These are phyloP conservation scores for Lithocarpus polystachyus DNA, from an alignment of 306 rosid genomes.

Conservation along the genomic window DNA sequence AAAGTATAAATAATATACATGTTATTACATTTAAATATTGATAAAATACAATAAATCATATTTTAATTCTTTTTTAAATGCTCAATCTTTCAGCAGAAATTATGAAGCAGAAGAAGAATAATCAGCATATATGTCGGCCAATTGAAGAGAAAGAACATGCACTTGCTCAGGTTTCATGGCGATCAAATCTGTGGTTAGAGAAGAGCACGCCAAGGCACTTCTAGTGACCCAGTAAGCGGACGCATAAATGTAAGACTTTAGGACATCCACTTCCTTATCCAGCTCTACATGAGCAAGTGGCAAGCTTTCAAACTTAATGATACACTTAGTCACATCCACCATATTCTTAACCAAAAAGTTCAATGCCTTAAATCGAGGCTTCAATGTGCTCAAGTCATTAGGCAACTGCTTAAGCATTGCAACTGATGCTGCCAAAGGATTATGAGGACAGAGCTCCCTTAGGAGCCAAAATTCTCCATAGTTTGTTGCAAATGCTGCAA, in stretches of 20 bases:
- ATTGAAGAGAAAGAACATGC: conserved; percentile 54
- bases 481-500: conserved; percentile 54
- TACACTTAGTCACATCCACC: conserved; percentile 51
- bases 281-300: conserved; percentile 31
- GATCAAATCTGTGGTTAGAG: conserved; percentile 37
- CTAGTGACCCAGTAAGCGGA: conserved; percentile 62
- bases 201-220: conserved; percentile 51
- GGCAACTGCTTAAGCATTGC: conserved; percentile 46
- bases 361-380: conserved; percentile 41
- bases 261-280: conserved; percentile 17
- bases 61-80: neutral
- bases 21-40: neutral
- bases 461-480: conserved; percentile 58
- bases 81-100: neutral
- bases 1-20: neutral
- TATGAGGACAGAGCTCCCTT: conserved; percentile 28
- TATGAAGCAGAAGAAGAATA: neutral
- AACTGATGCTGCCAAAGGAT: conserved; percentile 43
- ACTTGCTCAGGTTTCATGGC: conserved; percentile 58
- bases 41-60: neutral
- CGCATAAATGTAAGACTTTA: conserved; percentile 30
- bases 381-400: conserved; percentile 14
- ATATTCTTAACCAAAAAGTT: conserved; percentile 44
- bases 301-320: conserved; percentile 52
- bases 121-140: conserved; percentile 3